Evolutionary conservation across 495 filamentous ascomycete genomes (phyloP).

Genomic region (Sporormia fimetaria): DNA sequence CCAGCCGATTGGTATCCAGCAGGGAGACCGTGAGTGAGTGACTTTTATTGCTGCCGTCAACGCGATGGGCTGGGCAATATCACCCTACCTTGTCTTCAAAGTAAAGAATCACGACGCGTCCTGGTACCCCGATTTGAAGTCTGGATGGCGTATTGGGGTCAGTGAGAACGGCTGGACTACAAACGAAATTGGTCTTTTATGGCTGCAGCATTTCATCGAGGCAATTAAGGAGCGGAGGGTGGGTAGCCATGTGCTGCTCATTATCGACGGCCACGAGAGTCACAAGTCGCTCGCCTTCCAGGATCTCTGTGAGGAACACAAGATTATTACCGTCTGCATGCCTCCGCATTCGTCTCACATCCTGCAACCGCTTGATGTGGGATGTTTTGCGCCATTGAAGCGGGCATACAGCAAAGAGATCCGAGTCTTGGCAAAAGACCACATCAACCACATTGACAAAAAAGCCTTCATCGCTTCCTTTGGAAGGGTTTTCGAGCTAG

Average conservation of each 20-base stretch:
- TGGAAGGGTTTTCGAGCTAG: not conserved
- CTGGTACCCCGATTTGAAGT: not conserved
- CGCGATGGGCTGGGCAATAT: not conserved
- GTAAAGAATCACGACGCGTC: not conserved
- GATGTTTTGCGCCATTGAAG: slow-evolving; percentile 1
- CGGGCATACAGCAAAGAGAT: not conserved
- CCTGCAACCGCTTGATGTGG: slow-evolving; percentile 3
- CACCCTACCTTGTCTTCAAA: not conserved
- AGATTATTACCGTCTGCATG: too few relatives aligned
- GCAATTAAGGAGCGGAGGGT: not conserved
- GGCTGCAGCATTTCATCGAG: not conserved
- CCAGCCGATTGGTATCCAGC: too few relatives aligned
- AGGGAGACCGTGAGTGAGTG: not conserved
- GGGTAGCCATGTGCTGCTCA: not conserved
- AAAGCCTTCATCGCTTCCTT: not conserved
- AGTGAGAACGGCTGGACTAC: not conserved
- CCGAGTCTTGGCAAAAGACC: not conserved
- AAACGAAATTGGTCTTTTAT: not conserved
- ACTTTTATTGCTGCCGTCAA: not conserved
- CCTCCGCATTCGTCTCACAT: too few relatives aligned
- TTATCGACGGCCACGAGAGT: slow-evolving; percentile 3
- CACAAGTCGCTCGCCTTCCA: not conserved
- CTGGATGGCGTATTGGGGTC: too few relatives aligned
- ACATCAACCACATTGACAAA: not conserved
- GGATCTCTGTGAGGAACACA: slow-evolving; percentile 1